phyloP scores from a whole-genome alignment of 2,329 filamentous ascomycete species.

The Periconia sp. region DNA sequence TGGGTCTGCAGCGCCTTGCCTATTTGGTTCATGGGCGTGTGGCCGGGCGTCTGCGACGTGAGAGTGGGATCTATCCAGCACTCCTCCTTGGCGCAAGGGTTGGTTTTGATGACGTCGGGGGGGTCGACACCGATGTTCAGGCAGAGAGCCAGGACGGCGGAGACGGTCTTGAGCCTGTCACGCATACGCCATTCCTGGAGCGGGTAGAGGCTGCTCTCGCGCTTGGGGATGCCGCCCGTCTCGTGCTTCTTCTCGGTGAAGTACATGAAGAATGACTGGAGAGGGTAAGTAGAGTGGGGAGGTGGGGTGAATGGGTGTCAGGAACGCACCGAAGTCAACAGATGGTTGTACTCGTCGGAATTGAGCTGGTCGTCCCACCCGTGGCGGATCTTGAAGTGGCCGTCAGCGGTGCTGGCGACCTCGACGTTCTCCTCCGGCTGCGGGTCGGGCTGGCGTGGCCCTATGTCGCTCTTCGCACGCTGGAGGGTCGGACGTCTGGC shows the following conservation, averaged over 20 bases:
- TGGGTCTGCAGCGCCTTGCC: constrained; percentile 95
- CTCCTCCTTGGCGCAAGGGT: constrained; percentile 89
- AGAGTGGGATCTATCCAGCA: constrained; percentile 94
- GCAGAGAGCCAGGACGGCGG: constrained; percentile 90
- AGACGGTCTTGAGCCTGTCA: constrained; percentile 94
- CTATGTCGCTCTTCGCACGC: constrained; percentile 67
- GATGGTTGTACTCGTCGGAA: constrained; percentile 85
- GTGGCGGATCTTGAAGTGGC: constrained; percentile 70
- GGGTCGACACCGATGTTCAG: constrained; percentile 98
- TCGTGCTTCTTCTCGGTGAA: constrained; percentile 98
- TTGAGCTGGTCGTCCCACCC: constrained; percentile 93
- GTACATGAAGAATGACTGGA: constrained; percentile 98
- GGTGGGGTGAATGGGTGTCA: background rate
- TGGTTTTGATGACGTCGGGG: constrained; percentile 95
- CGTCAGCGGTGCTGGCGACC: constrained; percentile 54
- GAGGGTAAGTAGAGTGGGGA: constrained; percentile 13
- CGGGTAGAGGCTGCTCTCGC: constrained; percentile 56
- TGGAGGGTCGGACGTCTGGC: constrained; percentile 50
- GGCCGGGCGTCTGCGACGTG: constrained; percentile 70
- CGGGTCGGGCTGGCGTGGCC: constrained; percentile 49
- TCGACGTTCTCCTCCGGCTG: constrained; percentile 40
- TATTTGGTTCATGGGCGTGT: constrained; percentile 89
- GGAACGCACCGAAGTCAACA: constrained; percentile 75
- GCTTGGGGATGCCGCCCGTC: constrained; percentile 84
- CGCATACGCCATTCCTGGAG: constrained; percentile 97